Evolutionary conservation across 225 moss, liverwort and hornwort species (phyloP), one percentile per base, ranked within the genome.

Genomic region (Pseudoscleropodium purum): DNA sequence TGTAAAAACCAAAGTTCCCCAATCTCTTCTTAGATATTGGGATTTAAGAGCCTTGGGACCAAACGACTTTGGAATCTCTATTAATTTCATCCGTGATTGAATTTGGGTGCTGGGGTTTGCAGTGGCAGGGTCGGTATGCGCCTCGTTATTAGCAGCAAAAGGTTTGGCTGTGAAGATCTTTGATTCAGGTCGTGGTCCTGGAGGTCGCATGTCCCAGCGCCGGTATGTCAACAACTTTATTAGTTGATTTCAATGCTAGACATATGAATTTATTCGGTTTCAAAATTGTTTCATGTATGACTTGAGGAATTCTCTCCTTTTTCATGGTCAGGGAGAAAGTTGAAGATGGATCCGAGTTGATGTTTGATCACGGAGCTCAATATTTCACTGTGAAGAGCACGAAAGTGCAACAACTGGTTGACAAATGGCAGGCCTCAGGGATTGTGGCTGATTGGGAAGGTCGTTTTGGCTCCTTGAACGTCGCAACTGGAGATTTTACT

Each of bases 321-420:
- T 70, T 20, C 27, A 85, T 59, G 82, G 43, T 81, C 92, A 97
- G 99, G 92, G 99, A 96, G 91, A 94, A 83, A 86, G 88, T 88
- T 31, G 90, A 87, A 52, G 94, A 96, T 87, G 99, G 99, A 41
- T 92, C 87, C 62, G 96, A 97, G 90, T 92, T 99, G 43, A 84
- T 95, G 77, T 99, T 99, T 90, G 99, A 99, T 92, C 96, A 97
- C 78, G 99, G 99, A 86, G 97, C 96, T 51, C 97, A 99, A 79
- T 99, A 99, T 79, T 96, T 99, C 89, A 96, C 95, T 51, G 95
- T 96, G 60, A 95, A 94, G 91, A 90, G 86, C 82, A 73, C 93
- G 91, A 91, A 93, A 90, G 97, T 97, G 88, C 99, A 97, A 89
- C 84, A 90, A 25, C 89, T 99, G 80, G 95, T 99, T 51, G 96